Evolutionary conservation across 768 basidiomycete species (phyloP), one percentile per base, ranked within the genome.

Genomic region (Boletus sp.): DNA sequence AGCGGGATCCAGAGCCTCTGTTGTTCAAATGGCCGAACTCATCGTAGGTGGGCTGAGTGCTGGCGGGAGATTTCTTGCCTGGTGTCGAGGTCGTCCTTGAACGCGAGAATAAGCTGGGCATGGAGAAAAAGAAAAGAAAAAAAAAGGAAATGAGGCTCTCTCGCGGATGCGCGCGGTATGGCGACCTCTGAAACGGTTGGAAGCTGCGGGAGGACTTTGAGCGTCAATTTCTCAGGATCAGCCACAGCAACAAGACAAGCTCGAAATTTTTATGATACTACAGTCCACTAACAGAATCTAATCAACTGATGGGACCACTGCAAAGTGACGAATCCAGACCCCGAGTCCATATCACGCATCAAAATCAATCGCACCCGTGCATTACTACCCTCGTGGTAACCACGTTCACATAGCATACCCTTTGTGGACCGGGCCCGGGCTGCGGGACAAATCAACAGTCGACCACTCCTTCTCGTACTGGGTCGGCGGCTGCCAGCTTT

Each of bases 31-130:
- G 75, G 47, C 87, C 87, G 59, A 89, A 88, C 75, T 89, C 87
- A 73, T 89, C 87, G 59, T 72, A 73, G 58, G 57, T 64, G 60
- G 46, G 67, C 55, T 61, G 68, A 62, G 47, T 11, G 24, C 40
- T 47, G 57, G 29, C 44, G 17, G 57, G n/a, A 10, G 61, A 63
- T 54, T 75, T 78, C 74, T 80, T 83, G 47, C 72, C 69, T 37
- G 83, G 75, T 3, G 81, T 80, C 20, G 87, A 87, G 54, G 76
- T 78, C 47, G 86, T 86, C 51, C 87, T 81, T 60, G 83, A 69
- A 64, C 87, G 83, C 70, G 87, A 87, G 74, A 89, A 89, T 74
- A 89, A 68, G 72, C 83, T 86, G 77, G 82, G 86, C 87, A 89
- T 89, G 75, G 79, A 71, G 66, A 60, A 55, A 53, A 52, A 45